Conservation (phyloP, 1,284 basidiomycete genomes). For the Malassezia brasiliensis region DNA sequence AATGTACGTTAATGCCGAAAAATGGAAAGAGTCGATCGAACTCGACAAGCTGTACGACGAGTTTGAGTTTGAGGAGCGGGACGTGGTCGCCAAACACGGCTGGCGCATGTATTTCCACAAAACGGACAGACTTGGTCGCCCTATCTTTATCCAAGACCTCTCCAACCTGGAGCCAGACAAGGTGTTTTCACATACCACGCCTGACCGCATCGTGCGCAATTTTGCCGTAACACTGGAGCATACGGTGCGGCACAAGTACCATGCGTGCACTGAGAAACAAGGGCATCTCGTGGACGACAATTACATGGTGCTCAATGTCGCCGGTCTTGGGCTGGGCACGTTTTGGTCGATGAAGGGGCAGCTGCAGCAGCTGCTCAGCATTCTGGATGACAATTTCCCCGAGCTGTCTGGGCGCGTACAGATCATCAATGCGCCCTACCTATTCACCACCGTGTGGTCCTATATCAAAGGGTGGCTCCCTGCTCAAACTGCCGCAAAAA, state of each 20-base stretch:
- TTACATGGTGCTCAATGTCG: slow-evolving; percentile 42
- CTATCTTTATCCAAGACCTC: slow-evolving; percentile 45
- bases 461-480: slow-evolving; percentile 45
- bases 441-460: slow-evolving; percentile 40
- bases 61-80: slow-evolving; percentile 33
- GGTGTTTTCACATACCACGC: slow-evolving; percentile 31
- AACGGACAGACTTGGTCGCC: slow-evolving; percentile 34
- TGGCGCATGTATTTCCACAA: slow-evolving; percentile 48
- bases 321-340: slow-evolving; percentile 34
- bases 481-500: slow-evolving; percentile 36
- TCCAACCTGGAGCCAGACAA: slow-evolving; percentile 28
- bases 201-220: slow-evolving; percentile 37
- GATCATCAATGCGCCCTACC: slow-evolving; percentile 44
- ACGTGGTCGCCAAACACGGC: slow-evolving; percentile 30
- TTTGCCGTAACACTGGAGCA: slow-evolving; percentile 43
- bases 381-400: slow-evolving; percentile 44
- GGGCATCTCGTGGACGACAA: slow-evolving; percentile 41
- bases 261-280: slow-evolving; percentile 23
- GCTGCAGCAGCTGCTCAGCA: slow-evolving; percentile 33
- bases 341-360: slow-evolving; percentile 44
- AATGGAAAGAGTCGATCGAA: slow-evolving; percentile 35
- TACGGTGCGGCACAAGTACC: slow-evolving; percentile 35
- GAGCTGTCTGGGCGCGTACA: slow-evolving; percentile 41
- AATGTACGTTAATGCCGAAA: slow-evolving; percentile 37
- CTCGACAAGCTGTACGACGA: slow-evolving; percentile 26